phyloP scores from a whole-genome alignment of 805 yeast genomes.

The Tetrapisispora phaffii region DNA sequence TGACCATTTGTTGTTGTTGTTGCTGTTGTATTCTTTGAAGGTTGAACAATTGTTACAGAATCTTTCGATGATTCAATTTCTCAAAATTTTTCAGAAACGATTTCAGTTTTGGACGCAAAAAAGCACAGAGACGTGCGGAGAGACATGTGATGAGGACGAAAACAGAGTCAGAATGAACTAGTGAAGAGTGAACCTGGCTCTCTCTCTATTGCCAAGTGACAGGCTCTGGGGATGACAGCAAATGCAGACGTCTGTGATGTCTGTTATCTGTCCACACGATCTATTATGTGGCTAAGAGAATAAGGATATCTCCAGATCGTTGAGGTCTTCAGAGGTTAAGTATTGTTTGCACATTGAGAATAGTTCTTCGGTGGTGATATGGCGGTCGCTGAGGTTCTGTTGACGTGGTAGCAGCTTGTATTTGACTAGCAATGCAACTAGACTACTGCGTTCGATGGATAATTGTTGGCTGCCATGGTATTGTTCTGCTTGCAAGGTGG shows the following conservation, averaged over 20 bases:
- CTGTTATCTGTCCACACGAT: background rate
- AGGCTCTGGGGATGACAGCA: no score
- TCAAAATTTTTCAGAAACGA: background rate
- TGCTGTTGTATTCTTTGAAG: background rate
- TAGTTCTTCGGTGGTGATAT: slow-evolving; percentile 15
- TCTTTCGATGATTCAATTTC: background rate
- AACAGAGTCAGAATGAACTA: background rate
- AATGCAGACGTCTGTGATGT: no score
- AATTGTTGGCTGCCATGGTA: slow-evolving; percentile 6
- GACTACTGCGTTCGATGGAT: slow-evolving; percentile 8
- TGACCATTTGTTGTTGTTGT: no score
- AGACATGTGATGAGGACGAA: background rate
- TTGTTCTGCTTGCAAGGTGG: slow-evolving; percentile 3
- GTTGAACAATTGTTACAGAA: background rate
- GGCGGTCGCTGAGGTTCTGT: slow-evolving; percentile 2
- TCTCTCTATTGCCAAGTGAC: background rate
- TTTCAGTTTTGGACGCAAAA: no score
- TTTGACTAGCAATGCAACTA: slow-evolving; percentile 10
- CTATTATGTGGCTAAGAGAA: slow-evolving; percentile 8
- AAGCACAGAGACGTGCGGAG: background rate
- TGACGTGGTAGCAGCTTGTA: slow-evolving; percentile 5
- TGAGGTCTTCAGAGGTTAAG: slow-evolving; percentile 19
- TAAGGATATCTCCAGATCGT: slow-evolving; percentile 16
- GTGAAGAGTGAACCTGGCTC: no score
- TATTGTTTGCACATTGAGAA: slow-evolving; percentile 21